Base-by-base conservation (phyloP, 257 asterid species). In the Capsicum chinense region DNA sequence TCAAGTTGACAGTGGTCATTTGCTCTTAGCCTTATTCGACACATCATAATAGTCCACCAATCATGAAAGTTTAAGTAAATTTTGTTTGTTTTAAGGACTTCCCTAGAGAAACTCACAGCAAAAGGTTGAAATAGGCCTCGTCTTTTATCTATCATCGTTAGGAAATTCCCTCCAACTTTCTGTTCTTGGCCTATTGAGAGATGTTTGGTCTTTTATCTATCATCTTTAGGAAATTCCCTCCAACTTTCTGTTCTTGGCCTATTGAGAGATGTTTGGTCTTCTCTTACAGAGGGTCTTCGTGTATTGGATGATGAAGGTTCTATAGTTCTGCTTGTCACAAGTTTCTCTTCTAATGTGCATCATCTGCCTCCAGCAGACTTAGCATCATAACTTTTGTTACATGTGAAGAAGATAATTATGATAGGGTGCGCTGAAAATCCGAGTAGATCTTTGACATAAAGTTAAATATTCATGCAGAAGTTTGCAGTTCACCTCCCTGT, bases 321-420 rank as follows among this genome's bases (percentile, higher is more conserved):
- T 73, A 73, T 48, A 3, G 19, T 73, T 74, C 42, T 74, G 60
- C 60, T 19, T 21, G 60, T 50, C 44, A 48, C 80, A 74, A 74
- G 42, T 7, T 48, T 44, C 44, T 48, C 19, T 74, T 74, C 60
- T 74, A 19, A 19, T 48, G 80, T 74, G 37, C 60, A 48, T 73
- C 60, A 26, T 74, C 80, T 74, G 60, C 19, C 80, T 74, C 60
- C 80, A 74, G 60, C 80, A 50, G 80, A 42, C 80, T 74, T 74
- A 48, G 50, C 80, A 13, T 50, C 60, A 19, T 74, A 74, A 7
- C 42, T 74, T 74, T 74, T 74, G 60, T 74, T 73, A 48, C 60
- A 13, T 74, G 80, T 12, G 80, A 21, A 48, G 19, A 74, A 50
- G 80, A 74, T 33, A 50, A 50, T 74, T 74, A 74, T 74, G 60